These are phyloP conservation scores for Mycena sanguinolenta DNA, from an alignment of 768 basidiomycete species.

Conservation along the genomic window DNA sequence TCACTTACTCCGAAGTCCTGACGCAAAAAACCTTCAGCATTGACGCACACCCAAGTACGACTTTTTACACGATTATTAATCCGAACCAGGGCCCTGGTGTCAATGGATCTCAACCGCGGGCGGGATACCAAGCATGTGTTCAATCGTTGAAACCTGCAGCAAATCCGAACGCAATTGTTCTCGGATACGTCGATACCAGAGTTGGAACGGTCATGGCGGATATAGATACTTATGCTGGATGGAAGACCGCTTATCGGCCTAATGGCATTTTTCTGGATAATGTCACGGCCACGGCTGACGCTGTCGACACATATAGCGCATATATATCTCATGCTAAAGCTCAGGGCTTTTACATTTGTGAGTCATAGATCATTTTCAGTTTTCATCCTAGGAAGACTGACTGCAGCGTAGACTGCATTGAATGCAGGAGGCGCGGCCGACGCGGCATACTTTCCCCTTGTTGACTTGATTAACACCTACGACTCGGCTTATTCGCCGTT, in stretches of 20 bases:
- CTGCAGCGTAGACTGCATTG: too few relatives aligned
- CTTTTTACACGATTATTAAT: conserved; percentile 45
- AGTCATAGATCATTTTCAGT: not conserved
- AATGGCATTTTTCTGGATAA: conserved; percentile 27
- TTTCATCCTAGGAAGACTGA: too few relatives aligned
- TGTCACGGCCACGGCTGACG: conserved; percentile 10
- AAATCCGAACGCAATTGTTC: conserved; percentile 36
- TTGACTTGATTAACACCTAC: conserved; percentile 33
- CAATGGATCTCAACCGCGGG: not conserved
- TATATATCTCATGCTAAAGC: conserved; percentile 26
- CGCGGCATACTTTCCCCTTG: conserved; percentile 21
- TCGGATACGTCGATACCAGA: conserved; percentile 40
- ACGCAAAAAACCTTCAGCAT: conserved; percentile 30
- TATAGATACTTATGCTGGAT: conserved; percentile 33
- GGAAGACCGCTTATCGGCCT: conserved; percentile 21
- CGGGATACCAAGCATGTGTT: conserved; percentile 43
- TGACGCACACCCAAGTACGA: conserved; percentile 35
- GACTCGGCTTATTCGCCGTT: conserved; percentile 29
- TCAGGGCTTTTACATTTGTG: conserved; percentile 30
- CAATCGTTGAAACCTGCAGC: conserved; percentile 28
- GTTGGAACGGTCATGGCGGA: not conserved
- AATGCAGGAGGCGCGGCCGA: not conserved
- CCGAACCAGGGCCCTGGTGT: conserved; percentile 31
- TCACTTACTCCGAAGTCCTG: not conserved
- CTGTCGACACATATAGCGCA: conserved; percentile 9